Base-by-base conservation (phyloP, 306 rosid genomes). In the Myrica gale region DNA sequence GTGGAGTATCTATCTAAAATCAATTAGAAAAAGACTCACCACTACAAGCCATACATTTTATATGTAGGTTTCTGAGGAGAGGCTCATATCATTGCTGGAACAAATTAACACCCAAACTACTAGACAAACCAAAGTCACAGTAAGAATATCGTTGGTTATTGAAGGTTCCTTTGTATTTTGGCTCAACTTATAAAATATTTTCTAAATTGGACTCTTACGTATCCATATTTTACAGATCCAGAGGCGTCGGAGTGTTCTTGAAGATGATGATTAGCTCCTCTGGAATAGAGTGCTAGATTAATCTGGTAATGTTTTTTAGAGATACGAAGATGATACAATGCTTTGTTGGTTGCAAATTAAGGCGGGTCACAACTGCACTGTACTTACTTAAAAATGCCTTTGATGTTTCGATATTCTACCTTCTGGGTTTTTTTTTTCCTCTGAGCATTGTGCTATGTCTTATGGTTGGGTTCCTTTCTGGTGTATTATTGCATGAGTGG, bases 171-270 rank as follows among this genome's bases (percentile, higher is more conserved):
- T 68, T 10, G 10, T 10, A 58, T 52, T 13, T 52, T 52, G 16
- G 2, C 13, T 39, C 66, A 60, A 39, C 44, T 32, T 26, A 7
- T 8, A 61, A 12, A 5, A 5, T 26, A 2, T 61, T 60, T 60
- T 42, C 9, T 13, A 10, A 42, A 15, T 54, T 69, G 58, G 23
- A 47, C 12, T 67, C 62, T n/a, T 68, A 11, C 52, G n/a, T 71
- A 20, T 6, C 20, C 45, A 15, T 61, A 1, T 21, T 9, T 80
- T 84, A 43, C 92, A 95, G 99, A 95, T 95, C 74, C 96, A 89
- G 76, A 92, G 99, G 93, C 97, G 99, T 75, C 90, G 97, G 76
- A 95, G 85, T 71, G 97, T 95, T 70, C 97, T 95, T 1, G 99
- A 95, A 23, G 99, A 95, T 12, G 99, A 95, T 77, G 97, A 95